A percentile compares a stretch with the other conserved stretches of the same genome.
Conservation (phyloP, 768 basidiomycete genomes). For the Favolaschia claudopus region DNA sequence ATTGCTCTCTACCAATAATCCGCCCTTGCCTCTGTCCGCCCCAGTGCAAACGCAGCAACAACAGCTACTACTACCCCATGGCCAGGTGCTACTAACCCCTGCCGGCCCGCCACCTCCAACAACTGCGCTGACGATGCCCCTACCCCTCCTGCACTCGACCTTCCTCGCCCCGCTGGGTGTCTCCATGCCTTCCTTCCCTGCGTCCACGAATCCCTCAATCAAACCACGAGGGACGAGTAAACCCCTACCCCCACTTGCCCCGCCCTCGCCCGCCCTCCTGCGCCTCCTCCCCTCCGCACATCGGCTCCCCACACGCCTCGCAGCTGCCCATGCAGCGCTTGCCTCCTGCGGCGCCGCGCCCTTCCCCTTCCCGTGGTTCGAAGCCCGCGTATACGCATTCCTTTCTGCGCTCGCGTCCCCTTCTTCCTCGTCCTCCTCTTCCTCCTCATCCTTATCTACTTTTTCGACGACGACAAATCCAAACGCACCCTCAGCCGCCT, state of each 20-base stretch:
- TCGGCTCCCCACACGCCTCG: conserved; percentile 7
- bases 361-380: conserved; percentile 20
- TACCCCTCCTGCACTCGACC: conserved; percentile 2
- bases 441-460: too few species aligned
- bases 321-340: conserved; percentile 15
- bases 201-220: not conserved
- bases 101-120: not conserved
- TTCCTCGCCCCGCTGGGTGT: conserved; percentile 11
- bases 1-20: not conserved
- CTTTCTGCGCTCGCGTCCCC: conserved; percentile 4
- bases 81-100: conserved; percentile 22
- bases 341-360: conserved; percentile 3
- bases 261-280: conserved; percentile 11
- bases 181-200: not conserved
- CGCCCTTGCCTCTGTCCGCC: not conserved
- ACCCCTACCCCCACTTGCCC: not conserved
- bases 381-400: conserved; percentile 19
- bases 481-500: too few species aligned
- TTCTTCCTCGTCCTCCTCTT: not conserved
- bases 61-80: conserved; percentile 37
- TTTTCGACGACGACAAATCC: too few species aligned
- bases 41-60: not conserved
- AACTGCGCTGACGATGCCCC: conserved; percentile 8
- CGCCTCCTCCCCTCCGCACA: conserved; percentile 13
- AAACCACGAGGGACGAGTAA: not conserved